Evolutionary conservation across 495 filamentous ascomycete species (phyloP).

Genomic region (Amphirosellinia nigrospora): DNA sequence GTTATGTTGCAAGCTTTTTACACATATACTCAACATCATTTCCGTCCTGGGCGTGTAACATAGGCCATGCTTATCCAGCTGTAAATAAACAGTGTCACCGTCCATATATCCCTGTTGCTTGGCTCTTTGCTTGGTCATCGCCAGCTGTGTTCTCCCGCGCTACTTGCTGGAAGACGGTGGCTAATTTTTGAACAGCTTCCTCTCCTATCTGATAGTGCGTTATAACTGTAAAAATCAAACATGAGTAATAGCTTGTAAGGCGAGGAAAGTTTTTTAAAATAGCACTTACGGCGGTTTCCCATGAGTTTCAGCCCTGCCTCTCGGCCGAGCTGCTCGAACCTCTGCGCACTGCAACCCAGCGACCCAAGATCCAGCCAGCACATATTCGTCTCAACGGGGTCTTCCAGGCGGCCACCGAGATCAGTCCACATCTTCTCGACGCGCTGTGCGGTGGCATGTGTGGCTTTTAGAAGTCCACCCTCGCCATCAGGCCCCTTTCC

Average conservation of each 20-base stretch:
- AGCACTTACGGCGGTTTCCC: constrained; percentile 48
- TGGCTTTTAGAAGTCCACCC: constrained; percentile 64
- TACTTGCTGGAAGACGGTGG: constrained; percentile 51
- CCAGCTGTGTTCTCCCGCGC: constrained; percentile 27
- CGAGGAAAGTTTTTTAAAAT: not conserved
- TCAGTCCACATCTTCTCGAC: constrained; percentile 67
- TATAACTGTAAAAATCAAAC: constrained; percentile 45
- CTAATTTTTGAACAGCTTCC: constrained; percentile 56
- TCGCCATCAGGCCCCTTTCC: constrained; percentile 59
- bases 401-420: constrained; percentile 59
- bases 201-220: constrained; percentile 69
- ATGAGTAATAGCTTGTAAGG: not conserved
- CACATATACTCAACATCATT: not conserved
- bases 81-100: constrained; percentile 16
- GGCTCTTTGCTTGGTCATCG: not conserved
- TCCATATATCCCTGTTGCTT: constrained; percentile 1
- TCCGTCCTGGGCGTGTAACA: not conserved
- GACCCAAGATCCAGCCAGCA: constrained; percentile 78
- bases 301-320: constrained; percentile 58
- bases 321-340: constrained; percentile 54
- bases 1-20: not conserved
- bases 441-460: constrained; percentile 67
- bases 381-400: constrained; percentile 84
- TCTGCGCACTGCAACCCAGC: constrained; percentile 46
- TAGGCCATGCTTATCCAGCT: not conserved